These are phyloP conservation scores for Coemansia sp. DNA, from an alignment of 192 early-diverging fungal genomes.

Conservation along the genomic window DNA sequence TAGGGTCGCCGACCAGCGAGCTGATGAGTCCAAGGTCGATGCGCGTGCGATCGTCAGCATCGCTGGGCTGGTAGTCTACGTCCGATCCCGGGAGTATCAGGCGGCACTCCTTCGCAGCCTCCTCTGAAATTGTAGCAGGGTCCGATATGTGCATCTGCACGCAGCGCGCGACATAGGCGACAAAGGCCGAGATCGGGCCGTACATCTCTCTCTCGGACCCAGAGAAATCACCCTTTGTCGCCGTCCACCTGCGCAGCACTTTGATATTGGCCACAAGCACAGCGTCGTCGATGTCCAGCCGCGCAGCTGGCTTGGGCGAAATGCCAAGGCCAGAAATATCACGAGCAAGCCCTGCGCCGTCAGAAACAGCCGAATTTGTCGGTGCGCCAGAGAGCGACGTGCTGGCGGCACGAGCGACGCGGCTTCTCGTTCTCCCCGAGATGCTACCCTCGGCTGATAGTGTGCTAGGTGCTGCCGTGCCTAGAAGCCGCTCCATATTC, in stretches of 20 bases:
- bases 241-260: not conserved
- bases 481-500: not conserved
- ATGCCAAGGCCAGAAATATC: not conserved
- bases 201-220: no score
- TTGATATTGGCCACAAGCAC: not conserved
- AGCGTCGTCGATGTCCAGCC: not conserved
- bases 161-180: no score
- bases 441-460: not conserved
- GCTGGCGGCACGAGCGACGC: not conserved
- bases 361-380: not conserved
- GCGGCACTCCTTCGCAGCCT: no score
- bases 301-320: not conserved
- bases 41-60: no score
- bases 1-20: no score
- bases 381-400: not conserved
- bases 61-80: no score
- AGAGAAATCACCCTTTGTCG: not conserved
- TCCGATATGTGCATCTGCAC: no score
- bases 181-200: no score
- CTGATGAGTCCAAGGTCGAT: no score
- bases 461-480: not conserved
- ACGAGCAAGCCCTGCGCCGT: not conserved
- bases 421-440: not conserved
- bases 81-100: no score
- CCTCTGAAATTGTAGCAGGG: no score